phyloP scores from a whole-genome alignment of 176 grass and related monocot species.

The Oryza rufipogon region DNA sequence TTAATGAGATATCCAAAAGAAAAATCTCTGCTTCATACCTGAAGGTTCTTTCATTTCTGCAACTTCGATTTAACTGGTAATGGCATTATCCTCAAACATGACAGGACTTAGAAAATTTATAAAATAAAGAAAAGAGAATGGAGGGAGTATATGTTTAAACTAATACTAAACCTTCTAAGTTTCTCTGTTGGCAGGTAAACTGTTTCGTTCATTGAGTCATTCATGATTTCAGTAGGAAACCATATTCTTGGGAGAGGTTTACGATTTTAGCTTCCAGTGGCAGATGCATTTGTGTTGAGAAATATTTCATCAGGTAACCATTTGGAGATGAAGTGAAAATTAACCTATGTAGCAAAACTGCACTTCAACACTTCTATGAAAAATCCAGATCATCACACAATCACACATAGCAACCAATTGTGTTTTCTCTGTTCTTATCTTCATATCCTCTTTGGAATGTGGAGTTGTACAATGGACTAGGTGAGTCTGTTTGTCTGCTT shows the following conservation, averaged over 20 bases:
- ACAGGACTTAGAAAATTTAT: not conserved
- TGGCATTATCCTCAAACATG: not conserved
- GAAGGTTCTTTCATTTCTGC: not conserved
- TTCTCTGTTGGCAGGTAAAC: conserved; percentile 13
- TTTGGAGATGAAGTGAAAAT: conserved; percentile 14
- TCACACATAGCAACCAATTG: not conserved
- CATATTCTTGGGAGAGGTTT: conserved; percentile 11
- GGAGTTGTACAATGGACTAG: not conserved
- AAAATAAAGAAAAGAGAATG: not conserved
- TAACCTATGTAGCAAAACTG: not conserved
- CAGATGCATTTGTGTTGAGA: conserved; percentile 23
- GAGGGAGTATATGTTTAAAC: not conserved
- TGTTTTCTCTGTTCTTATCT: conserved; percentile 1
- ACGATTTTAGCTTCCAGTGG: not conserved
- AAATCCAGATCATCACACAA: not conserved
- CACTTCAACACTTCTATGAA: not conserved
- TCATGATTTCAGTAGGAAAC: conserved; percentile 5
- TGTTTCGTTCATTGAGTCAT: not conserved
- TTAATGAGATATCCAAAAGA: conserved; percentile 16
- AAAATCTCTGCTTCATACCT: conserved; percentile 3
- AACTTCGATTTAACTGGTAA: not conserved
- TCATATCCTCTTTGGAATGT: conserved; percentile 23
- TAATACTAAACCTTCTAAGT: not conserved
- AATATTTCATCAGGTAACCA: conserved; percentile 35
- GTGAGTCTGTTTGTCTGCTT: conserved; percentile 16